A percentile compares a stretch with the other conserved stretches of the same genome.
phyloP scores from a whole-genome alignment of 345 rosid species.

The Sonneratia alba region DNA sequence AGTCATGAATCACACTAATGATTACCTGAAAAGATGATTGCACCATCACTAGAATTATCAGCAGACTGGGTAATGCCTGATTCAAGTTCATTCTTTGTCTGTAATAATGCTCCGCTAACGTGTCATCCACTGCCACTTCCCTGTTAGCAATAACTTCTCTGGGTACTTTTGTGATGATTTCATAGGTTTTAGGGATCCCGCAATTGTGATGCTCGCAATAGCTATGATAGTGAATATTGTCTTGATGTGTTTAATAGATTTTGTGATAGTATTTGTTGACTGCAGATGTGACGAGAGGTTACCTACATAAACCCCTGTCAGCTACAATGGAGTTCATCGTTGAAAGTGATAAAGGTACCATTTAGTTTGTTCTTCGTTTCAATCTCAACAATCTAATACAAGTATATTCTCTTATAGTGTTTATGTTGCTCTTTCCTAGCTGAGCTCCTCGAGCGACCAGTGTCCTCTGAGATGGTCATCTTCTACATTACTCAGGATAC shows the following conservation, averaged over 20 bases:
- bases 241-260: slow-evolving; percentile 19
- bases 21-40: not conserved
- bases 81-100: not conserved
- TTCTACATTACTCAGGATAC: slow-evolving; percentile 92
- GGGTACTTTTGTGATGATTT: not conserved
- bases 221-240: not conserved
- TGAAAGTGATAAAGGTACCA: slow-evolving; percentile 61
- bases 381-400: not conserved
- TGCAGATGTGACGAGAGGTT: slow-evolving; percentile 69
- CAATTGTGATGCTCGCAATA: not conserved
- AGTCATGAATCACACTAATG: not conserved
- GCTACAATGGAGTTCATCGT: slow-evolving; percentile 61
- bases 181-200: not conserved
- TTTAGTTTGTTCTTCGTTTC: slow-evolving; percentile 1
- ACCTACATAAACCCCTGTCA: slow-evolving; percentile 65
- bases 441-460: slow-evolving; percentile 53
- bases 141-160: not conserved
- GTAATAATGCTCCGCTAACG: not conserved
- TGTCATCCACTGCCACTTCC: not conserved
- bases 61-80: not conserved
- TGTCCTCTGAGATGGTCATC: slow-evolving; percentile 69
- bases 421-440: slow-evolving; percentile 29
- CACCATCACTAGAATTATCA: not conserved
- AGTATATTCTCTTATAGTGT: not conserved
- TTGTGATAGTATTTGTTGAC: slow-evolving; percentile 66